Base-by-base conservation (phyloP, 2,329 filamentous ascomycete genomes). In the Diplocarpon mali region DNA sequence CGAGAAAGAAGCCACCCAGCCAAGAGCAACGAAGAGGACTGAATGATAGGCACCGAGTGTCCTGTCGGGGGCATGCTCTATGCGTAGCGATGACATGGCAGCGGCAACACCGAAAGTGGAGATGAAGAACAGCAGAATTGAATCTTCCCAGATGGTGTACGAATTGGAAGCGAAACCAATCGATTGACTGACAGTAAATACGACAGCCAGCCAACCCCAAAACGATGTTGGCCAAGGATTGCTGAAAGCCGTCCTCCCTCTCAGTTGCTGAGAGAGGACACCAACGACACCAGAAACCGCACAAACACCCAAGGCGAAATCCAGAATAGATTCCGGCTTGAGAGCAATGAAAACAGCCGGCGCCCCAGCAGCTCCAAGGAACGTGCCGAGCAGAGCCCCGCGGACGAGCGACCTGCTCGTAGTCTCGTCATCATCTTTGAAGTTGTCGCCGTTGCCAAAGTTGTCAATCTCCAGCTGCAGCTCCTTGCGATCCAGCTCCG, bases 81-180 rank as follows among this genome's bases (percentile, higher is more conserved):
- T 80, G 13, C 85, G 78, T 57, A 94, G 73, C 0, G 89, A 89
- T 2, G 83, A 80, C 11, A 86, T 65, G 11, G 83, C 75, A 30
- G 83, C 77, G n/a, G 82, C 71, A 6, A 88, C 64, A 27, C 88
- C 89, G 60, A 96, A 95, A 0, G 89, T 92, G 2, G 80, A 78
- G 47, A 95, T 76, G 67, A 96, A 90, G 67, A 94, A 95, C 2
- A 95, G 71, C 4, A 95, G 73, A 45, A 95, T 95, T 12, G 87
- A 85, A 59, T 98, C 92, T 67, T 98, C 92, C 89, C 92, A 98
- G 53, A 98, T 95, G 0, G 90, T 96, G 65, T 89, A 98, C 0
- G 92, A 98, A 65, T 98, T 98, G 3, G 92, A 92, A 0, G 90
- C 90, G 62, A 96, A 98, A 7, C 92, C 90, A 41, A 85, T 69